Evolutionary conservation across 768 basidiomycete genomes (phyloP).

Genomic region (Glaciozyma antarctica): DNA sequence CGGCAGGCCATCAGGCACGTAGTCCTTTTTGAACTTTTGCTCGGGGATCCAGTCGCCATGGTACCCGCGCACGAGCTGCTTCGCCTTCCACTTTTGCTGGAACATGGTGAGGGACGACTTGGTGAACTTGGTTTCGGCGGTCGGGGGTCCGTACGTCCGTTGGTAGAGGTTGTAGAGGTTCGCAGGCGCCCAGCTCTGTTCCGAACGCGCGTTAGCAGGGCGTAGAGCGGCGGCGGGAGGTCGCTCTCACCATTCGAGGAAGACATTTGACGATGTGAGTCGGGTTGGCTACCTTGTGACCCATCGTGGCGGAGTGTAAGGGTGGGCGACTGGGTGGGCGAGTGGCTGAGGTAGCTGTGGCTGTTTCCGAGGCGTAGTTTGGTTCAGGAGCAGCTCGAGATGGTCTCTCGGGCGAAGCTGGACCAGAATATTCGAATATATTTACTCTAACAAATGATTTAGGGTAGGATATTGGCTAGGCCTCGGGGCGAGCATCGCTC

Average conservation of each 20-base stretch:
- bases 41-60: conserved; percentile 91
- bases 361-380: too few relatives aligned
- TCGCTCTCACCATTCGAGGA: conserved; percentile 61
- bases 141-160: conserved; percentile 52
- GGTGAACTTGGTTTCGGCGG: conserved; percentile 54
- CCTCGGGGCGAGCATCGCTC: too few relatives aligned
- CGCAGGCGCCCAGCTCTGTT: conserved; percentile 74
- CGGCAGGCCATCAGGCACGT: conserved; percentile 76
- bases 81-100: conserved; percentile 83
- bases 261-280: conserved; percentile 38
- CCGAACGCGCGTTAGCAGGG: not conserved
- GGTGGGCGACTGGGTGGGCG: too few relatives aligned
- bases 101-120: conserved; percentile 56
- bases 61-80: conserved; percentile 78
- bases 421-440: too few relatives aligned
- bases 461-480: too few relatives aligned
- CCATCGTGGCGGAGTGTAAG: not conserved
- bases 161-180: conserved; percentile 86
- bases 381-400: too few relatives aligned
- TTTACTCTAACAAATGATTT: too few relatives aligned
- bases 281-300: conserved; percentile 8
- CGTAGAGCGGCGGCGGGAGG: not conserved
- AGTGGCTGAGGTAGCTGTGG: too few relatives aligned
- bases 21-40: conserved; percentile 89
- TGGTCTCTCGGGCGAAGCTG: too few relatives aligned